Conservation (phyloP, 208 protist species). For the Phytomonas sp. region DNA sequence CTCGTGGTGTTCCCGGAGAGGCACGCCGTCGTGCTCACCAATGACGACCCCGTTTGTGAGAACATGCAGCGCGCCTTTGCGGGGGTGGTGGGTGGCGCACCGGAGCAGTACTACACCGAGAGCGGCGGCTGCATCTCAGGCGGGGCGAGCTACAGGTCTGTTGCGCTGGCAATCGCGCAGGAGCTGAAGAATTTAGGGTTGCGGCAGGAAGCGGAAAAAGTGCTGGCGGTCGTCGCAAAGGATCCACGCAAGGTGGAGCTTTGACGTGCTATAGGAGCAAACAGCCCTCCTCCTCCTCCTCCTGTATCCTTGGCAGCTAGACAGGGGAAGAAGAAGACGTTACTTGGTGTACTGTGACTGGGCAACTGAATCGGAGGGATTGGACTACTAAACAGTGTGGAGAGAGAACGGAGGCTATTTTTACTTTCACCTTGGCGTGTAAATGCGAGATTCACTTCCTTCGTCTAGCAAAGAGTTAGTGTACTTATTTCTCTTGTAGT, state of each 20-base stretch:
- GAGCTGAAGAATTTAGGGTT: constrained; percentile 61
- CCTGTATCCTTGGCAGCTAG: neutral
- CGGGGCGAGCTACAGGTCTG: constrained; percentile 68
- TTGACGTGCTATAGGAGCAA: neutral
- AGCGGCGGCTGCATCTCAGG: constrained; percentile 45
- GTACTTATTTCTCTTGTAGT: too few relatives aligned
- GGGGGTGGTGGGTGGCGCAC: constrained; percentile 53
- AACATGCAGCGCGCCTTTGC: constrained; percentile 66
- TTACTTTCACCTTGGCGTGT: too few relatives aligned
- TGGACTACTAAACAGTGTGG: too few relatives aligned
- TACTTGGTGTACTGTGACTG: too few relatives aligned
- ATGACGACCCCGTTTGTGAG: constrained; percentile 60
- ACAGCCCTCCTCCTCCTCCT: neutral
- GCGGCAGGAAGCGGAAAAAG: constrained; percentile 49
- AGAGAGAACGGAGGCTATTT: too few relatives aligned
- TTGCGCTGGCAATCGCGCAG: constrained; percentile 56
- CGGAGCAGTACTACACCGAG: constrained; percentile 52
- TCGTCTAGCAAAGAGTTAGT: too few relatives aligned
- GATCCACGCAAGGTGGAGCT: constrained; percentile 33
- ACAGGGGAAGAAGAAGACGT: too few relatives aligned
- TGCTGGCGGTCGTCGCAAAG: constrained; percentile 55
- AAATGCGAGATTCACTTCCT: too few relatives aligned
- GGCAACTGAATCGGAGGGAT: too few relatives aligned
- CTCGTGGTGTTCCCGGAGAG: constrained; percentile 70
- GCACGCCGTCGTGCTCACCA: constrained; percentile 52